Evolutionary conservation across 2,329 filamentous ascomycete genomes (phyloP), one percentile per base, ranked within the genome.

Genomic region (Fusarium pilosicola): DNA sequence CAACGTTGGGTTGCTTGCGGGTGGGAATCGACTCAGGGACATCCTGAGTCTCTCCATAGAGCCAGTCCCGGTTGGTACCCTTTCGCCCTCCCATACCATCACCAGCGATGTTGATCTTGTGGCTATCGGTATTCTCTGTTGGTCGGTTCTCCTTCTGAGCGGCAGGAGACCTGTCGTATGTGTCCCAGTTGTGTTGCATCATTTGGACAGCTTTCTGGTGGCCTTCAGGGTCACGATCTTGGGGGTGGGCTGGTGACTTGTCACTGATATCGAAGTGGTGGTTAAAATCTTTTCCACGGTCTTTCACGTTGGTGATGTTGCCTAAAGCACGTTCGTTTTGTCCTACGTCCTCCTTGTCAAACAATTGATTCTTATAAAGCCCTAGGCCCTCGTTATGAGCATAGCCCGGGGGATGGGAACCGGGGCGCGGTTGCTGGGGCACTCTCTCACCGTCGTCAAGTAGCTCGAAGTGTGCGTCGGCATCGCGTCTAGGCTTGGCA

Each of bases 391-490:
- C 90, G 82, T 94, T 94, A 65, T 91, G 88, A 42, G 83, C 86
- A n/a, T 86, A 82, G 49, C 89, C 89, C 63, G 86, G 87, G 59
- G 86, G 86, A 56, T 79, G 79, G 48, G 85, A 85, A 55, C 82
- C 83, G 57, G 83, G 79, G 54, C 82, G 78, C 58, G 86, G 86
- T 48, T 85, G 83, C 62, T 87, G 85, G 13, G 85, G 86, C 22
- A 86, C 84, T 56, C 89, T 88, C 39, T 88, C 88, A 55, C 89
- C 91, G 63, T 95, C 91, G 79, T 98, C 95, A 61, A 89, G 86
- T 77, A 98, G 89, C 70, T 96, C 91, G 79, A 97, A 98, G 82
- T 98, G 94, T 3, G 91, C 85, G 79, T 95, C 91, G 24, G 93
- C 92, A 77, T 97, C 94, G 46, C 91, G 93, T 68, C 96, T 93